Base-by-base conservation (phyloP, 1,139 yeast genomes). In the Yamadazyma aaseri region DNA sequence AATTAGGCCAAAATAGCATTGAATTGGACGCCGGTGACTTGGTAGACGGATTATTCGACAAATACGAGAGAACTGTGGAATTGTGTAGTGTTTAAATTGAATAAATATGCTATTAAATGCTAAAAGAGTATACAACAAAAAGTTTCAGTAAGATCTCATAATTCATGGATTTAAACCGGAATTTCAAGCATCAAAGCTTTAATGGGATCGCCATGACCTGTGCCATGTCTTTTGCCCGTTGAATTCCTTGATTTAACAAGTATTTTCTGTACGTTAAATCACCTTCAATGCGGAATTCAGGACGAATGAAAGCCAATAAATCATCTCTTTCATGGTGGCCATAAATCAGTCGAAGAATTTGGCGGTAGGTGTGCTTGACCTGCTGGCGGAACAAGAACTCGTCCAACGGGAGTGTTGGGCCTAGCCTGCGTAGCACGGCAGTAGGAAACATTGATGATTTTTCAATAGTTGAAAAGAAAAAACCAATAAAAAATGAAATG, bases 361-460 rank as follows among this genome's bases (percentile, higher is more conserved):
- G 58, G 28, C 71, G 50, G 44, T 70, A 70, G 2, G 61, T 56
- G 15, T 51, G 45, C 18, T 51, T 49, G 6, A 68, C 56, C 36
- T 59, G 57, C 32, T 55, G 60, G 22, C 72, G 55, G 34, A 69
- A 68, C 14, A 69, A 38, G 41, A 67, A 70, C 40, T 70, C 75
- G 24, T 70, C 72, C 4, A 70, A 50, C 3, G 73, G 53, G 13
- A 64, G 40, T 2, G 60, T 45, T 9, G 42, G 44, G 1, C 50
- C 47, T 10, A 46, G 39, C 18, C 42, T 43, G 11, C 39, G 45
- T 8, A 32, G 20, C 3, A 29, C 9, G 6, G 12, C 9, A 10
- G 39, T 21, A 3, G 39, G 39, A 20, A 16, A 29, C 41, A 32
- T 21, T 10, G 12, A 12, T 4, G 14, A 20, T 12, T 10, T 7